phyloP scores from a whole-genome alignment of 139 green algal genomes.

The Mychonastes homosphaera region DNA sequence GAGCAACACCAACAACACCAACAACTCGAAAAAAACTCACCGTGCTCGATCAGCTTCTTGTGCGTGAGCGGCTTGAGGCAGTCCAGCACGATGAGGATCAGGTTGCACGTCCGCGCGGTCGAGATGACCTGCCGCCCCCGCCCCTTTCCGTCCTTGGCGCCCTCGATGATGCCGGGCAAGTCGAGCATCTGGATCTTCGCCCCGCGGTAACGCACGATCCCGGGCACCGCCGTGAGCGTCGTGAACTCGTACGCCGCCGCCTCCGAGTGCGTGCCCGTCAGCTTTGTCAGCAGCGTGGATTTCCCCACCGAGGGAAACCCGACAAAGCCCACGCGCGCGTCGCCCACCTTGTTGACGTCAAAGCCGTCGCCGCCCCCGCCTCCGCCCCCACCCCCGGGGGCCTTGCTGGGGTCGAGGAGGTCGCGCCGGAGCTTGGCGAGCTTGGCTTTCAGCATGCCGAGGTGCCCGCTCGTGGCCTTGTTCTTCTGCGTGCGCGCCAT shows the following conservation, averaged over 20 bases:
- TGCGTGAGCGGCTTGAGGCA: conserved; percentile 97
- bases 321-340: conserved; percentile 89
- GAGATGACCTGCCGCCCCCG: conserved; percentile 60
- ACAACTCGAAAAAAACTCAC: too few relatives aligned
- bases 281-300: conserved; percentile 94
- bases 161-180: conserved; percentile 97
- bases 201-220: conserved; percentile 81
- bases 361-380: conserved; percentile 81
- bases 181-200: conserved; percentile 93
- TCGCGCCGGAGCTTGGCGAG: conserved; percentile 93
- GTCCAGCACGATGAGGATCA: conserved; percentile 98
- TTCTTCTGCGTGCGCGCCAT: conserved; percentile 99
- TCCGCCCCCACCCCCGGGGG: conserved; percentile 56
- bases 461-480: conserved; percentile 85
- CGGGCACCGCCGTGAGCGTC: conserved; percentile 92
- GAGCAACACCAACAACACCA: too few relatives aligned
- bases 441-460: conserved; percentile 95
- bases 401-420: conserved; percentile 69
- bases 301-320: conserved; percentile 98
- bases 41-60: conserved; percentile 65
- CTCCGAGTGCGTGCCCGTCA: conserved; percentile 96
- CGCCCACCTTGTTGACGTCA: conserved; percentile 96
- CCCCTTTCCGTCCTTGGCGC: conserved; percentile 92
- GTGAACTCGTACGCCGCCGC: conserved; percentile 95
- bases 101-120: conserved; percentile 55